Evolutionary conservation across 2,329 filamentous ascomycete genomes (phyloP).

Genomic region (Zymoseptoria crescenta): DNA sequence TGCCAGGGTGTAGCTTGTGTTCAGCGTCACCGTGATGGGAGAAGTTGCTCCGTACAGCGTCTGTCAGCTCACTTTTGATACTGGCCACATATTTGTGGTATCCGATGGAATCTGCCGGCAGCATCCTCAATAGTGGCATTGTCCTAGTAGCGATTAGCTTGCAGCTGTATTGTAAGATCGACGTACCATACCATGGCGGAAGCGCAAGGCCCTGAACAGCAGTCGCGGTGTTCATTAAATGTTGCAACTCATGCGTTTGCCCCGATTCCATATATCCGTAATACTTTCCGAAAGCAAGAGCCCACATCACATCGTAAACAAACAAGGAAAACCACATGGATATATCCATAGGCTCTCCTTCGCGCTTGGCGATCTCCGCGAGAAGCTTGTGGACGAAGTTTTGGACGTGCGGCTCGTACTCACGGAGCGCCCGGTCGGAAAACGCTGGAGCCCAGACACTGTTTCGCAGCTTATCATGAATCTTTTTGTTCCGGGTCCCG

Average conservation of each 20-base stretch:
- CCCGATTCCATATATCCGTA: constrained; percentile 17
- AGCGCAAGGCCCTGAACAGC: constrained; percentile 4
- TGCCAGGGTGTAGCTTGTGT: background rate
- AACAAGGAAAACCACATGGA: constrained; percentile 36
- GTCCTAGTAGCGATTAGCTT: background rate
- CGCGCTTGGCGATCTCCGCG: constrained; percentile 19
- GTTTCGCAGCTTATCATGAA: constrained; percentile 29
- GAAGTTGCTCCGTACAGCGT: constrained; percentile 6
- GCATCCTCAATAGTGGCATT: background rate
- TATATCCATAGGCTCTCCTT: constrained; percentile 29
- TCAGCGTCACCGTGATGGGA: background rate
- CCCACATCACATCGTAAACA: constrained; percentile 39
- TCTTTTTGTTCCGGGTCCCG: constrained; percentile 27
- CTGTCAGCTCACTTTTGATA: constrained; percentile 1
- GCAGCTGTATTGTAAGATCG: background rate
- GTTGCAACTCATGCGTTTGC: constrained; percentile 27
- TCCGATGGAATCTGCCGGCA: constrained; percentile 2
- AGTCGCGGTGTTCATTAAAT: constrained; percentile 30
- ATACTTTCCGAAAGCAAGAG: constrained; percentile 24
- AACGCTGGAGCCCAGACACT: constrained; percentile 33
- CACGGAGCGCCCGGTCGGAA: constrained; percentile 33
- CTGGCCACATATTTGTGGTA: constrained; percentile 1
- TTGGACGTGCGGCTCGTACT: constrained; percentile 34
- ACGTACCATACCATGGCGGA: background rate
- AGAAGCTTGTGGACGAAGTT: constrained; percentile 29